Conservation (phyloP, 1,284 basidiomycete species). For the Moesziomyces sp. region DNA sequence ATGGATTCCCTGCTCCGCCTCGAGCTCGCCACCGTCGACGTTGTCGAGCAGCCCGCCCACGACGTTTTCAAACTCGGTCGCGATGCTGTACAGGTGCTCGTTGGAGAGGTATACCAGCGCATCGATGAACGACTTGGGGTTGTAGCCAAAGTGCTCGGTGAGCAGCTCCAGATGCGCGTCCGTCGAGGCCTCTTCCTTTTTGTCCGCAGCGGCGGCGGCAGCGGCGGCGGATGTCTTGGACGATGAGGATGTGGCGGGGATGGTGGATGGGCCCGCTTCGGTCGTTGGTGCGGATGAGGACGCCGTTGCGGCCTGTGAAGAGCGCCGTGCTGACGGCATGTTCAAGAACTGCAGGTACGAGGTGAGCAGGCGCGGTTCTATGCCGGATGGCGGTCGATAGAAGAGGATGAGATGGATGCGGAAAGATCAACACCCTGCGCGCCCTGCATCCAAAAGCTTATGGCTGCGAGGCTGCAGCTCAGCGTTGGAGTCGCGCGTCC, state of each 20-base stretch:
- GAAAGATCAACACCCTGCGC: conserved; percentile 20
- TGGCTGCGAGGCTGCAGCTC: conserved; percentile 3
- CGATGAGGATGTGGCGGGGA: neutral
- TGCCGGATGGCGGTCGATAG: neutral
- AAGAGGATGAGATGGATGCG: neutral
- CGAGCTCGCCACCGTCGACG: conserved; percentile 45
- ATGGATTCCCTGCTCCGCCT: conserved; percentile 62
- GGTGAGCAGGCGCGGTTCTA: neutral
- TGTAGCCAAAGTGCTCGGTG: conserved; percentile 67
- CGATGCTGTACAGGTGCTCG: conserved; percentile 62
- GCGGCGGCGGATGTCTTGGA: conserved; percentile 1
- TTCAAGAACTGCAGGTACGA: neutral
- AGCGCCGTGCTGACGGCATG: conserved; percentile 29
- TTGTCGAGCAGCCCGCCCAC: conserved; percentile 38
- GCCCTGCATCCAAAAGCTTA: neutral
- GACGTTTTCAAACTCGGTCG: conserved; percentile 53
- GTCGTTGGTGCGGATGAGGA: conserved; percentile 10
- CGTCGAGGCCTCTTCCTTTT: conserved; percentile 45
- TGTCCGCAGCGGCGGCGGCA: conserved; percentile 2
- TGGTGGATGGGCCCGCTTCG: conserved; percentile 15
- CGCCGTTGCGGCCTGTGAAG: conserved; percentile 19
- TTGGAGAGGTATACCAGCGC: conserved; percentile 62
- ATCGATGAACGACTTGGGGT: conserved; percentile 63
- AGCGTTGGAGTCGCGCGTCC: conserved; percentile 18
- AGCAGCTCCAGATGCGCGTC: conserved; percentile 55